Conservation (phyloP, 768 basidiomycete species). For the Boletus tomentosulus region DNA sequence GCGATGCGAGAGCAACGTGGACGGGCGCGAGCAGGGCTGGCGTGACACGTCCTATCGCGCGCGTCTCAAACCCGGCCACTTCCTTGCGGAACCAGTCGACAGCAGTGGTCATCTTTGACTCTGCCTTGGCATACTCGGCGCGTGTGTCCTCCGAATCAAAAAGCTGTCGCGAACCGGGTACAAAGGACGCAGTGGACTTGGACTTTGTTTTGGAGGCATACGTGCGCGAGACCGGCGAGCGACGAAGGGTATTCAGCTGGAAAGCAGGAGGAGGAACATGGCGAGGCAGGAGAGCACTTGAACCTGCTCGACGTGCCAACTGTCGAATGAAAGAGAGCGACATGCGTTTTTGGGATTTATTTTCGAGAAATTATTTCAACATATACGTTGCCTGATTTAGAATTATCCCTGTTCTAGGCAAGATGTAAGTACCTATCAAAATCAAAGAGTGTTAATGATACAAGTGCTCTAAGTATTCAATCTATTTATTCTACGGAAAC, state of each 20-base stretch:
- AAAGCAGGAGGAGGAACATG: not conserved
- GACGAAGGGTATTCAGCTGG: not conserved
- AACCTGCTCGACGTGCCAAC: not conserved
- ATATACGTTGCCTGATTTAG: not conserved
- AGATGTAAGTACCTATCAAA: not conserved
- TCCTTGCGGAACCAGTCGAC: constrained; percentile 79
- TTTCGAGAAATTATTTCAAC: not conserved
- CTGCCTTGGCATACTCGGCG: constrained; percentile 59
- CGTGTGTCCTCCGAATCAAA: constrained; percentile 51
- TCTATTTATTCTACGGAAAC: constrained; percentile 37
- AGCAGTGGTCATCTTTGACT: constrained; percentile 56
- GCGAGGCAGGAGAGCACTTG: not conserved
- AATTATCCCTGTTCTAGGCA: not conserved
- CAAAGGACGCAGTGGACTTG: constrained; percentile 53
- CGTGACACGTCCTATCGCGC: constrained; percentile 73
- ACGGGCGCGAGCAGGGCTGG: constrained; percentile 69
- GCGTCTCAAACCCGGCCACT: constrained; percentile 64
- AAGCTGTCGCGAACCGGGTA: constrained; percentile 65
- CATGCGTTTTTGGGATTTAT: not conserved
- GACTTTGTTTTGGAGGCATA: constrained; percentile 30
- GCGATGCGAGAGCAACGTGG: constrained; percentile 43
- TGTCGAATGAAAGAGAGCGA: not conserved
- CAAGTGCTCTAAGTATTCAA: not conserved
- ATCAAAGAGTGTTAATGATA: not conserved
- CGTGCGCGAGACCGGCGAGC: constrained; percentile 7